These are phyloP conservation scores for Polygonum aviculare DNA, from an alignment of 148 eudicot genomes.

Conservation along the genomic window DNA sequence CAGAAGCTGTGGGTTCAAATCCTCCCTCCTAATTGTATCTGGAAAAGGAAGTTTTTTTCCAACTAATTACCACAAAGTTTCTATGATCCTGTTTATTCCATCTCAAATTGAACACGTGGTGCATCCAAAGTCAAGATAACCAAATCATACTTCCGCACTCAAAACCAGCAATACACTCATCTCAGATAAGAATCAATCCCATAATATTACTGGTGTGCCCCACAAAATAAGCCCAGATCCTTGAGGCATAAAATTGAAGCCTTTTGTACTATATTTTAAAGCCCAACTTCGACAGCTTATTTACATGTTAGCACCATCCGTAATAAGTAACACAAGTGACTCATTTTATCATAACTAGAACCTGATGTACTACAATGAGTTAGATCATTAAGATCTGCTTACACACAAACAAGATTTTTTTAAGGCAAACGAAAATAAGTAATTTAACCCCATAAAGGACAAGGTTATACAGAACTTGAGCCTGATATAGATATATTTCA, in stretches of 20 bases:
- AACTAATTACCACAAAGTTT: background rate
- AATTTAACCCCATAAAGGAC: background rate
- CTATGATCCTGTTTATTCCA: background rate
- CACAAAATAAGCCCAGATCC: background rate
- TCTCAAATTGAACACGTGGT: background rate
- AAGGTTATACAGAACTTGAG: background rate
- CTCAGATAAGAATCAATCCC: background rate
- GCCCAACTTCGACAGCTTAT: background rate
- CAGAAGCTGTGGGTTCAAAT: conserved; percentile 1
- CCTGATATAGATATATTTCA: background rate
- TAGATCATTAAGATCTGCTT: background rate
- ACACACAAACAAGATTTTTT: background rate
- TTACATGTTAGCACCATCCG: conserved; percentile 8
- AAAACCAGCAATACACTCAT: background rate
- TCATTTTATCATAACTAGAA: background rate
- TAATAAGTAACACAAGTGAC: background rate
- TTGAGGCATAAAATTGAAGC: background rate
- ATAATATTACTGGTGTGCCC: background rate
- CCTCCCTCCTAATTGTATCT: background rate
- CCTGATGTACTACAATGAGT: background rate
- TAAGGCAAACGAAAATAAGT: background rate
- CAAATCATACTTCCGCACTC: background rate
- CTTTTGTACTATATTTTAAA: background rate
- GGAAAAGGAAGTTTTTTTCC: background rate
- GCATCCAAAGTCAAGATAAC: background rate